Evolutionary conservation across 2,329 filamentous ascomycete genomes (phyloP).

Genomic region (Arachnomyces sp.): DNA sequence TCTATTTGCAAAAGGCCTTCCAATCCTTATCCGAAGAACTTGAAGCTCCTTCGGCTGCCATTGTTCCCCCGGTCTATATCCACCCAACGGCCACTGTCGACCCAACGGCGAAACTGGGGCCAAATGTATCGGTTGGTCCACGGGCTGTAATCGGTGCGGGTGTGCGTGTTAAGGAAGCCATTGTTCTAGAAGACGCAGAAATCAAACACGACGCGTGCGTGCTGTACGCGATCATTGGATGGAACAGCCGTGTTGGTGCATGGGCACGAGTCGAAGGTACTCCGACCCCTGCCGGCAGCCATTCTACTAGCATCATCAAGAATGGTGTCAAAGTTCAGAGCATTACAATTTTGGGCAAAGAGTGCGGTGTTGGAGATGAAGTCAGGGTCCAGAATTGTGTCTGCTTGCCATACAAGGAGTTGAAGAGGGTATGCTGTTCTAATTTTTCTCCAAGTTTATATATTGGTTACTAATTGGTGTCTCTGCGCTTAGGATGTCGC

Average conservation of each 20-base stretch:
- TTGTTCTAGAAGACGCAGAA: constrained; percentile 89
- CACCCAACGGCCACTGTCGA: constrained; percentile 86
- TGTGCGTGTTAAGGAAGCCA: constrained; percentile 87
- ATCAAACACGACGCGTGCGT: constrained; percentile 96
- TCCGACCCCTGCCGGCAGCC: constrained; percentile 75
- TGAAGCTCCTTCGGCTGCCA: constrained; percentile 71
- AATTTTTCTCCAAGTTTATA: neutral
- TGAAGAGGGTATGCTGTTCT: constrained; percentile 69
- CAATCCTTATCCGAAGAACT: constrained; percentile 77
- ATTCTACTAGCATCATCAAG: constrained; percentile 91
- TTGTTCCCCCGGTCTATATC: constrained; percentile 88
- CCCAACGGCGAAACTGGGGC: constrained; percentile 90
- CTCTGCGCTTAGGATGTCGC: constrained; percentile 60
- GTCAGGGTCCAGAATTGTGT: constrained; percentile 96
- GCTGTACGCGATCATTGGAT: constrained; percentile 91
- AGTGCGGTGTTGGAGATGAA: constrained; percentile 88
- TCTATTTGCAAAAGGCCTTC: constrained; percentile 91
- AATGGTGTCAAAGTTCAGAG: constrained; percentile 98
- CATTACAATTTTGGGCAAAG: constrained; percentile 94
- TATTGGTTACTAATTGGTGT: constrained; percentile 20
- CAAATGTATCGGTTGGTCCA: constrained; percentile 94
- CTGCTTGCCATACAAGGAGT: constrained; percentile 93
- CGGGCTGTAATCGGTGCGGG: constrained; percentile 76
- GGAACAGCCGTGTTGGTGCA: constrained; percentile 91
- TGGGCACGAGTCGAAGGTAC: constrained; percentile 97